Conservation (phyloP, 805 yeast genomes). For the Starmerella cellae region DNA sequence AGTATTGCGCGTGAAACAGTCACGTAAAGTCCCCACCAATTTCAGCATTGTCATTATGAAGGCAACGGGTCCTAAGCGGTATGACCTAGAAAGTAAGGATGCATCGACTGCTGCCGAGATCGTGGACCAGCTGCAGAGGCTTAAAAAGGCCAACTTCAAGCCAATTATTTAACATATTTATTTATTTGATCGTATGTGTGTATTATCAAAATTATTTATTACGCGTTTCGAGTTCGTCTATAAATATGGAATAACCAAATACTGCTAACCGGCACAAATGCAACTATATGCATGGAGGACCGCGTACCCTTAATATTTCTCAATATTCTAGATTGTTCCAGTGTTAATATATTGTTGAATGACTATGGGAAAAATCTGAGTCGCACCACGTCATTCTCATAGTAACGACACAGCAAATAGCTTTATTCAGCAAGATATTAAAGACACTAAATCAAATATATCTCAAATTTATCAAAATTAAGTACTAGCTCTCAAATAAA, state of each 20-base stretch:
- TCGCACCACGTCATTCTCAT: too few relatives aligned
- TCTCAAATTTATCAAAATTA: too few relatives aligned
- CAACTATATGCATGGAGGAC: not conserved
- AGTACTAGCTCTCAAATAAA: too few relatives aligned
- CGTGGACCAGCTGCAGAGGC: slow-evolving; percentile 42
- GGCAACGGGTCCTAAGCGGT: slow-evolving; percentile 58
- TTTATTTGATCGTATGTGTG: not conserved
- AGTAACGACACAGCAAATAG: too few relatives aligned
- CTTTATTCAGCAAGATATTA: too few relatives aligned
- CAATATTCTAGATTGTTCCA: slow-evolving; percentile 11
- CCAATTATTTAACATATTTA: not conserved
- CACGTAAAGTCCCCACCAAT: slow-evolving; percentile 58
- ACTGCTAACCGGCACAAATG: too few relatives aligned
- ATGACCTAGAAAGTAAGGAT: slow-evolving; percentile 68
- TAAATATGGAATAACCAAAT: too few relatives aligned
- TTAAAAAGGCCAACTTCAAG: slow-evolving; percentile 7
- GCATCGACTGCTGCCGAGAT: slow-evolving; percentile 56
- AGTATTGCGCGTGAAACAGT: slow-evolving; percentile 60
- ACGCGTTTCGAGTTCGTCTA: too few relatives aligned
- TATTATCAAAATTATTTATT: not conserved
- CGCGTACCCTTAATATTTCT: too few relatives aligned
- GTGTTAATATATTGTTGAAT: not conserved
- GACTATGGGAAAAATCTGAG: too few relatives aligned
- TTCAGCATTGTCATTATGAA: slow-evolving; percentile 71
- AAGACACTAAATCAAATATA: too few relatives aligned